Conservation (phyloP, 805 yeast species). For the Spathaspora girioi region DNA sequence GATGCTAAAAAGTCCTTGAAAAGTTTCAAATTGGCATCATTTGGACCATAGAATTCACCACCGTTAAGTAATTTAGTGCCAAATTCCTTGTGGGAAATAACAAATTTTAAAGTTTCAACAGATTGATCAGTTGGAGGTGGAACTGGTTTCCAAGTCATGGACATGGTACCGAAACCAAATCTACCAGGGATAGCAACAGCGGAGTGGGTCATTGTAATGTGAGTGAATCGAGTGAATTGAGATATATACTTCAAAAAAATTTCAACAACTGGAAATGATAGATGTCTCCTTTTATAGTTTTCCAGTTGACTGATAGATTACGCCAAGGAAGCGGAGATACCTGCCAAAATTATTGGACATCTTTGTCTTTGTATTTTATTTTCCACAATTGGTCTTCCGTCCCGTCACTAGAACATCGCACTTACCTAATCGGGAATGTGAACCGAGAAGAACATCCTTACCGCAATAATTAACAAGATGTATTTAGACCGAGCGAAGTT, state of each 20-base stretch:
- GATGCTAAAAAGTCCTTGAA: slow-evolving; percentile 51
- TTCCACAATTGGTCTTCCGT: neutral
- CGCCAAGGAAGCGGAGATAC: neutral
- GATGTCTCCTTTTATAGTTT: neutral
- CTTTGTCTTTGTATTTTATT: neutral
- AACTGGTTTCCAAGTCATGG: slow-evolving; percentile 63
- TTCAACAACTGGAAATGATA: neutral
- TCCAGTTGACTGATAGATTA: neutral
- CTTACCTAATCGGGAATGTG: slow-evolving; percentile 3
- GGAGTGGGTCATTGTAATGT: neutral
- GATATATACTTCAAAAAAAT: neutral
- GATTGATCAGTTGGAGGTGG: slow-evolving; percentile 56
- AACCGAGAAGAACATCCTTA: neutral
- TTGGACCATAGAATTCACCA: slow-evolving; percentile 74
- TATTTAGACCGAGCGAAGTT: neutral
- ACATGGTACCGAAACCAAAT: slow-evolving; percentile 79
- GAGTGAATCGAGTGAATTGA: neutral
- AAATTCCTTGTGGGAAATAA: slow-evolving; percentile 41
- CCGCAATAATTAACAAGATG: neutral
- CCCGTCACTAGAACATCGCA: slow-evolving; percentile 4
- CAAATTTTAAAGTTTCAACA: slow-evolving; percentile 45
- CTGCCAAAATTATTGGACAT: neutral
- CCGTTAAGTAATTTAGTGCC: slow-evolving; percentile 59
- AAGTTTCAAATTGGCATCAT: slow-evolving; percentile 50
- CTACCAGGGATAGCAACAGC: slow-evolving; percentile 18